Percentiles rank a stretch among this genome's conserved stretches.
Conservation (phyloP, 495 filamentous ascomycete genomes). For the Cetradonia linearis region DNA sequence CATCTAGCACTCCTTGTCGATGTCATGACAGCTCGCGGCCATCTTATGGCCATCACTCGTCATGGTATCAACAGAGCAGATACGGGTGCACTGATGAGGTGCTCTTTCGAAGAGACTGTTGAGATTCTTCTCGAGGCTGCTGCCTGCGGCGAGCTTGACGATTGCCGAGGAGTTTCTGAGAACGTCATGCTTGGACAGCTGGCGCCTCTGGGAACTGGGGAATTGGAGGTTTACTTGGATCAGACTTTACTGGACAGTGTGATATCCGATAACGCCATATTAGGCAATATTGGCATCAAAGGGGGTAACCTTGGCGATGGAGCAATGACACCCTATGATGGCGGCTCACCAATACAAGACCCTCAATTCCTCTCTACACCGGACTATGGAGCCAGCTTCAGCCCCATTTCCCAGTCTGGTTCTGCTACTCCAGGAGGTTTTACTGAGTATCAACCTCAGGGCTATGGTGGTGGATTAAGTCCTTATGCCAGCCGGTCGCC, state of each 20-base stretch:
- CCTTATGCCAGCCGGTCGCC: slow-evolving; percentile 63
- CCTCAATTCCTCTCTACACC: slow-evolving; percentile 64
- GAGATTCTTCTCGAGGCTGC: slow-evolving; percentile 96
- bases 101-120: slow-evolving; percentile 98
- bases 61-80: slow-evolving; percentile 98
- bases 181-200: slow-evolving; percentile 98
- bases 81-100: slow-evolving; percentile 96
- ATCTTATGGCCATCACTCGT: slow-evolving; percentile 89
- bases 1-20: slow-evolving; percentile 94
- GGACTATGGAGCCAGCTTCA: slow-evolving; percentile 75
- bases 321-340: slow-evolving; percentile 89
- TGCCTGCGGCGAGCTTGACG: slow-evolving; percentile 85
- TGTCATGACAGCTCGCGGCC: slow-evolving; percentile 92
- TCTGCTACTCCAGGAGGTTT: slow-evolving; percentile 71
- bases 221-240: slow-evolving; percentile 85
- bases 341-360: slow-evolving; percentile 67
- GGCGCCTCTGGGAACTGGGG: slow-evolving; percentile 90
- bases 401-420: slow-evolving; percentile 69
- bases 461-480: slow-evolving; percentile 52
- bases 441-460: slow-evolving; percentile 45
- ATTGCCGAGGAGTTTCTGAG: slow-evolving; percentile 95
- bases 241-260: slow-evolving; percentile 91
- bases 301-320: slow-evolving; percentile 62
- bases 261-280: slow-evolving; percentile 76
- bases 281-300: slow-evolving; percentile 64